These are phyloP conservation scores for Yamadazyma diospyri DNA, from an alignment of 1,139 yeast genomes.

Conservation along the genomic window DNA sequence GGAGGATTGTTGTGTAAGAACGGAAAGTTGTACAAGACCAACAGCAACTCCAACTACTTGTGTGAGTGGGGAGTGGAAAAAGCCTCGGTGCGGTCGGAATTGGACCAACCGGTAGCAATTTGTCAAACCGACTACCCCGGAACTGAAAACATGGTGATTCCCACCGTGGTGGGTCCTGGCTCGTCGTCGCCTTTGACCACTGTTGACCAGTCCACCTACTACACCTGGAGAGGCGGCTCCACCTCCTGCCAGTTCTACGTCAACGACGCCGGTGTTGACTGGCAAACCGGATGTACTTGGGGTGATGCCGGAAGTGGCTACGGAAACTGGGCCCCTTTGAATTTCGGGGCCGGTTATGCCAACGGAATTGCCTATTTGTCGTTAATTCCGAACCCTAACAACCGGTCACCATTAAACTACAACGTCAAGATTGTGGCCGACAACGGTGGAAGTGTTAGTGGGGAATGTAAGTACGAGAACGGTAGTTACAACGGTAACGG, in stretches of 20 bases:
- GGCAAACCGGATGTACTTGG: constrained; percentile 76
- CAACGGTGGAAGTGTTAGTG: constrained; percentile 50
- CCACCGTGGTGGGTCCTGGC: constrained; percentile 67
- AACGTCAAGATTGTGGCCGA: constrained; percentile 67
- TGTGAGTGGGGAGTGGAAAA: constrained; percentile 75
- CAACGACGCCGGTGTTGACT: constrained; percentile 74
- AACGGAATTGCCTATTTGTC: constrained; percentile 66
- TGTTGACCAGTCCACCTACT: constrained; percentile 61
- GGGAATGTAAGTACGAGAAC: constrained; percentile 61
- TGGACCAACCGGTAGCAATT: constrained; percentile 60
- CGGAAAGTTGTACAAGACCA: constrained; percentile 69
- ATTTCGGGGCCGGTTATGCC: constrained; percentile 70
- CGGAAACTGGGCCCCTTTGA: constrained; percentile 86
- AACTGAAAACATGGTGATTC: constrained; percentile 82
- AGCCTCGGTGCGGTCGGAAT: constrained; percentile 57
- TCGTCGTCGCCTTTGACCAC: constrained; percentile 56
- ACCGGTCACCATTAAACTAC: constrained; percentile 57
- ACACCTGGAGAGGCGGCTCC: constrained; percentile 58
- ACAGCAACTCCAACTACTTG: constrained; percentile 53
- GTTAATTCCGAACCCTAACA: constrained; percentile 80
- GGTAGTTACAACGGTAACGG: constrained; percentile 64
- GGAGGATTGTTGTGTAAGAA: constrained; percentile 73
- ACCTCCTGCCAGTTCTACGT: constrained; percentile 81
- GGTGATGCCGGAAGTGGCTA: constrained; percentile 60
- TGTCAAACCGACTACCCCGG: constrained; percentile 91